Evolutionary conservation across 805 yeast genomes (phyloP).

Genomic region (Yarrowia porcina): DNA sequence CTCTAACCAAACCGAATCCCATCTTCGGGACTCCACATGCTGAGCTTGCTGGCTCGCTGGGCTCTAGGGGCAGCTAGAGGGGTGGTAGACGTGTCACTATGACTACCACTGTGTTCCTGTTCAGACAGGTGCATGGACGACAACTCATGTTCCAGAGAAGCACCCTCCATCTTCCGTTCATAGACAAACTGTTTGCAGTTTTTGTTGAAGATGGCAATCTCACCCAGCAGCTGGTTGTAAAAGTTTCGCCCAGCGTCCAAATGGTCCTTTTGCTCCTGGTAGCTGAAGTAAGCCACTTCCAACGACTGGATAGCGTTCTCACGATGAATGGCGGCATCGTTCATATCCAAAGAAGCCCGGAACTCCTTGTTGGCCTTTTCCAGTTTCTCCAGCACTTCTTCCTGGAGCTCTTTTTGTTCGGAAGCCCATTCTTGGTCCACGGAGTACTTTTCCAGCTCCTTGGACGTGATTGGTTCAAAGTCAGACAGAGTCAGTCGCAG

Average conservation of each 20-base stretch:
- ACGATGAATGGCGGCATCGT: constrained; percentile 41
- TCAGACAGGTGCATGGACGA: background rate
- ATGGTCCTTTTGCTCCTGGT: constrained; percentile 55
- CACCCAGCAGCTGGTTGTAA: constrained; percentile 57
- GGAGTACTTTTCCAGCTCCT: constrained; percentile 42
- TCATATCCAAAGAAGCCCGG: constrained; percentile 30
- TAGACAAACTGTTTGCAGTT: constrained; percentile 54
- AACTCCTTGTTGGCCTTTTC: constrained; percentile 33
- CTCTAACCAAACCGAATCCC: constrained; percentile 11
- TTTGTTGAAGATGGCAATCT: constrained; percentile 45
- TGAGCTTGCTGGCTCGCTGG: background rate
- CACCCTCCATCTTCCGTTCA: constrained; percentile 51
- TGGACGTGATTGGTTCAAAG: constrained; percentile 34
- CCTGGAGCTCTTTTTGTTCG: constrained; percentile 42
- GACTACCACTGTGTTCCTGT: background rate
- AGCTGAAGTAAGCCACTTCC: constrained; percentile 50
- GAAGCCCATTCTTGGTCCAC: constrained; percentile 50
- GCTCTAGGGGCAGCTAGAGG: background rate
- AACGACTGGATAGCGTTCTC: constrained; percentile 51
- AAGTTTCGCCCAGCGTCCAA: constrained; percentile 67
- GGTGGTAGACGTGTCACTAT: background rate
- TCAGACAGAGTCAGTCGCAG: background rate
- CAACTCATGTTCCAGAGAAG: constrained; percentile 44
- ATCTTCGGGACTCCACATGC: constrained; percentile 3
- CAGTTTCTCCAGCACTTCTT: constrained; percentile 42